These are phyloP conservation scores for Candida sphagnicola DNA, from an alignment of 805 yeast genomes.

Conservation along the genomic window DNA sequence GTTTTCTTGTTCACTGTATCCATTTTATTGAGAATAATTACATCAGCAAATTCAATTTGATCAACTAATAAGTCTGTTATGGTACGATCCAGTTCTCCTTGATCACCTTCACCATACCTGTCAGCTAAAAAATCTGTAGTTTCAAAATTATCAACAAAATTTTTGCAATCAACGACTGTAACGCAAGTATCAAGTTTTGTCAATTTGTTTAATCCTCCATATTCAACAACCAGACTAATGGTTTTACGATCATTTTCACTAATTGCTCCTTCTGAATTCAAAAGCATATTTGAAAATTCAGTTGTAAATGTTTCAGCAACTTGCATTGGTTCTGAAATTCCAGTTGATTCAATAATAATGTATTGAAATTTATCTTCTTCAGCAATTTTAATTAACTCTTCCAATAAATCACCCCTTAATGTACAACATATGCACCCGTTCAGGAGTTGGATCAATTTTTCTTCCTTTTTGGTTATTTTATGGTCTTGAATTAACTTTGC, in stretches of 20 bases:
- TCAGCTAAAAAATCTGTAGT: constrained; percentile 40
- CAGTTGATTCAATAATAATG: constrained; percentile 44
- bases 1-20: constrained; percentile 22
- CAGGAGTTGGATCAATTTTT: constrained; percentile 42
- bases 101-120: constrained; percentile 37
- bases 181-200: constrained; percentile 43
- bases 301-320: constrained; percentile 46
- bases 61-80: constrained; percentile 44
- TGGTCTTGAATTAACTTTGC: constrained; percentile 37
- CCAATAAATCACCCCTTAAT: constrained; percentile 42
- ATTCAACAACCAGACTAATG: constrained; percentile 21
- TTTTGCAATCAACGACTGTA: constrained; percentile 42
- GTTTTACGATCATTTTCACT: constrained; percentile 14
- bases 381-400: constrained; percentile 36
- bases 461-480: constrained; percentile 37
- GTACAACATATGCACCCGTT: constrained; percentile 50
- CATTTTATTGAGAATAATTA: constrained; percentile 39
- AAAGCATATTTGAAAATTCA: constrained; percentile 35
- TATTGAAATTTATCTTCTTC: constrained; percentile 34
- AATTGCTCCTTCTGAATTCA: constrained; percentile 19
- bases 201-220: constrained; percentile 40
- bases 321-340: constrained; percentile 48
- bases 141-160: constrained; percentile 39
- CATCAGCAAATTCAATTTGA: constrained; percentile 45
- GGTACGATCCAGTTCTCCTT: constrained; percentile 39